Evolutionary conservation across 2,329 filamentous ascomycete species (phyloP), one percentile per base, ranked within the genome.

Genomic region (Hypoxylon sp.): DNA sequence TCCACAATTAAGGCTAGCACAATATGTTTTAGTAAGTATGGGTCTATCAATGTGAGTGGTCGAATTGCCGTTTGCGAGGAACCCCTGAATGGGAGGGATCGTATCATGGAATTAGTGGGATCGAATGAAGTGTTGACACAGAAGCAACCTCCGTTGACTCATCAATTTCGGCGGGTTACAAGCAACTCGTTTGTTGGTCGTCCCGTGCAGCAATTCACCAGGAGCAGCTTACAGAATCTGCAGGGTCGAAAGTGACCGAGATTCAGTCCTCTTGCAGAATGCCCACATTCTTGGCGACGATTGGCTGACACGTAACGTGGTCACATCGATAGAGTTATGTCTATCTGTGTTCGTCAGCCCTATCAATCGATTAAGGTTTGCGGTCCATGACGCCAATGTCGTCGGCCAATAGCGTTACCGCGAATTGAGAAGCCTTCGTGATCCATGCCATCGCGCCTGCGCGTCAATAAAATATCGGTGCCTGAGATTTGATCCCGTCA

Each of bases 401-500:
- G 52, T 50, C 39, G 17, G 24, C 71, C 71, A 73, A 73, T 73
- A 39, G 19, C 42, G 44, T 58, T 39, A 6, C 29, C 37, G 10
- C n/a, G 44, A 73, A 73, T 71, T 11, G 46, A 19, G 71, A 47
- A 66, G 71, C 71, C 71, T 73, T 50, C 24, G 19, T 35, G 35
- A 42, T 62, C 42, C 35, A 42, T 44, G 47, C 19, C 47, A 47
- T 66, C 39, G 11, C 62, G 56, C 54, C 54, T 62, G 51, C 64
- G 67, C 54, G 60, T 67, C 59, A 60, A 60, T 62, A 37, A 66
- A 75, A 74, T 73, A 17, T 70, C 61, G 74, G 69, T 75, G 74
- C 74, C 74, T 75, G 72, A 70, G 64, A 50, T 53, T n/a, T 19
- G 62, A 64, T 67, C 54, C 53, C 55, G 55, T 62, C 52, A 62